Percentiles rank a stretch among this genome's conserved stretches.
phyloP scores from a whole-genome alignment of 2,329 filamentous ascomycete genomes.

The Aspergillus aculeatinus region DNA sequence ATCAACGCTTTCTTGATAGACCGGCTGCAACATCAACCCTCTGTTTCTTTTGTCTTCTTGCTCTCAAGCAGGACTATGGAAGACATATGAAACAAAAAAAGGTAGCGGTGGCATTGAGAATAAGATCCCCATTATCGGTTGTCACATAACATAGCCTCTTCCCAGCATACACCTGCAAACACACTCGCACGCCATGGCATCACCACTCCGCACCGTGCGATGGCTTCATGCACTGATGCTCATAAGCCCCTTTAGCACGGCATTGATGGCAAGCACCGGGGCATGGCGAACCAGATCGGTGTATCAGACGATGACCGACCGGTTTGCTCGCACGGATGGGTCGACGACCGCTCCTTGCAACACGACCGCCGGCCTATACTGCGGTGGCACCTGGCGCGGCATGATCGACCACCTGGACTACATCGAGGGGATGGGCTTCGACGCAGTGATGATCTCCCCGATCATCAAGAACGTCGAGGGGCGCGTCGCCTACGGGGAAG shows the following conservation, averaged over 20 bases:
- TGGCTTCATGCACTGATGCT: slow-evolving; percentile 6
- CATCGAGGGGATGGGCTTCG: slow-evolving; percentile 52
- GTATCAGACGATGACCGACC: slow-evolving; percentile 50
- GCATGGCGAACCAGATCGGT: slow-evolving; percentile 46
- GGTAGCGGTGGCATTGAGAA: too few species aligned
- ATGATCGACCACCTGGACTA: slow-evolving; percentile 52
- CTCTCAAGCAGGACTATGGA: not conserved
- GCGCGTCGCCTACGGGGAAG: slow-evolving; percentile 41
- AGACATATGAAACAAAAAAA: too few species aligned
- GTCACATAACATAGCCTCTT: too few species aligned
- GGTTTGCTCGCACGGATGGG: slow-evolving; percentile 46
- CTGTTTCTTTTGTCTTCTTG: not conserved
- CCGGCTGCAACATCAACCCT: too few species aligned
- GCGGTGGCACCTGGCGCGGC: slow-evolving; percentile 53
- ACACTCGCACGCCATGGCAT: not conserved
- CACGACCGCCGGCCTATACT: slow-evolving; percentile 40
- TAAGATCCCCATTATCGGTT: too few species aligned
- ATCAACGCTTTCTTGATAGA: not conserved
- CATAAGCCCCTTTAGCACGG: slow-evolving; percentile 1
- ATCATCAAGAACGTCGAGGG: slow-evolving; percentile 42
- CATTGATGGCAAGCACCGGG: slow-evolving; percentile 24
- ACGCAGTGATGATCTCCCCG: slow-evolving; percentile 48
- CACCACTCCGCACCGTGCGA: not conserved
- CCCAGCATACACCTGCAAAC: not conserved
- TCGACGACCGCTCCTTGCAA: slow-evolving; percentile 35